A percentile compares a stretch with the other conserved stretches of the same genome.
phyloP scores from a whole-genome alignment of 1,139 yeast species.

The Suhomyces anneliseae region DNA sequence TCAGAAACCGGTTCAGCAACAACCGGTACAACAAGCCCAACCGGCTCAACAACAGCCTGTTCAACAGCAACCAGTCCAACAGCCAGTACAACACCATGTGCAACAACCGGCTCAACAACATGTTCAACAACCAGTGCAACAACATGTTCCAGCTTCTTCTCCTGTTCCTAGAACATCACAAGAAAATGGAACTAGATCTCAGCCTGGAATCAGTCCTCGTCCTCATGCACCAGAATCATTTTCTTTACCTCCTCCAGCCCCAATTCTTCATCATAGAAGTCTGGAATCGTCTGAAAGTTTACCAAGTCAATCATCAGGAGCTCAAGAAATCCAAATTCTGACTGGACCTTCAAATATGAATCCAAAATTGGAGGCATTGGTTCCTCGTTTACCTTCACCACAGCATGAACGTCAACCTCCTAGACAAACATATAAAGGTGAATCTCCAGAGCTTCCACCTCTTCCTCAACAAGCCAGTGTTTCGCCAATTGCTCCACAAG shows the following conservation, averaged over 20 bases:
- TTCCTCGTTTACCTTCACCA: conserved; percentile 1
- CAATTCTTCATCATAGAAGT: conserved; percentile 3
- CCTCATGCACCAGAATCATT: neutral
- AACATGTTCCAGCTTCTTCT: neutral
- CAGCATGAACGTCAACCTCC: neutral
- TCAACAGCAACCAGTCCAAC: conserved; percentile 1
- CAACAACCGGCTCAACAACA: conserved; percentile 2
- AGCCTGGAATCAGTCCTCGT: conserved; percentile 1
- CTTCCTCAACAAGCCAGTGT: conserved; percentile 3
- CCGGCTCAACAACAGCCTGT: neutral
- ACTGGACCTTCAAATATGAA: neutral
- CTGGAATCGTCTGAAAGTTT: conserved; percentile 8
- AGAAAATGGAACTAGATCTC: neutral
- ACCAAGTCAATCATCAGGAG: neutral
- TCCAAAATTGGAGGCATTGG: neutral
- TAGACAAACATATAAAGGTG: neutral
- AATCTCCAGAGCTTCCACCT: conserved; percentile 2
- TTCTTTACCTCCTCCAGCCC: conserved; percentile 4
- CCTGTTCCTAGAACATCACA: neutral
- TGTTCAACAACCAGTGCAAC: neutral
- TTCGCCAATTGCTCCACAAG: neutral
- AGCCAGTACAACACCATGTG: conserved; percentile 1
- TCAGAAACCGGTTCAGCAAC: conserved; percentile 2
- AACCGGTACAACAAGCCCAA: neutral
- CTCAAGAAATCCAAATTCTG: neutral